phyloP scores from a whole-genome alignment of 495 filamentous ascomycete genomes.

The Chaetomium fimeti region DNA sequence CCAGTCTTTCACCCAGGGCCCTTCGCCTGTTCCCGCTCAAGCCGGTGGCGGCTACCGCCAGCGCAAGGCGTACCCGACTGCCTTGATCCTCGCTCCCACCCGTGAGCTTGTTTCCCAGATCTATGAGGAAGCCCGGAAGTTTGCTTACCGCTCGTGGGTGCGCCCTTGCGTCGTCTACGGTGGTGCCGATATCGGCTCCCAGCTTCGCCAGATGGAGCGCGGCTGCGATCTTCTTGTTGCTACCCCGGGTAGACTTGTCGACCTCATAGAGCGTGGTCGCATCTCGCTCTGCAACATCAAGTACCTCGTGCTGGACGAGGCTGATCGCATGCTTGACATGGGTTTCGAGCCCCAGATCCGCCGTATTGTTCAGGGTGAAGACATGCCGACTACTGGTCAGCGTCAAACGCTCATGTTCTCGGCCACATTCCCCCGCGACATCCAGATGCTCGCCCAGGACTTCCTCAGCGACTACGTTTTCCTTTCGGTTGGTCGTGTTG shows the following conservation, averaged over 20 bases:
- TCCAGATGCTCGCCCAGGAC: constrained; percentile 96
- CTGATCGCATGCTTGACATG: constrained; percentile 99
- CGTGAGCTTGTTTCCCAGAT: constrained; percentile 98
- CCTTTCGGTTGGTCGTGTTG: constrained; percentile 96
- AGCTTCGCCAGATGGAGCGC: constrained; percentile 95
- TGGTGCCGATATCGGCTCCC: constrained; percentile 95
- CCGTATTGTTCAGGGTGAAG: constrained; percentile 94
- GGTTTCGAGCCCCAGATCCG: constrained; percentile 99
- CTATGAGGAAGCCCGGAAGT: constrained; percentile 95
- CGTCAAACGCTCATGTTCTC: constrained; percentile 99
- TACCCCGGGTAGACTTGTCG: constrained; percentile 93
- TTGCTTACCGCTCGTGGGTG: constrained; percentile 98
- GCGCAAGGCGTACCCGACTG: constrained; percentile 94
- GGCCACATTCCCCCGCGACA: constrained; percentile 96
- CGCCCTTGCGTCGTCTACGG: constrained; percentile 98
- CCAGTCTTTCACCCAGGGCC: constrained; percentile 87
- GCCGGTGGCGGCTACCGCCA: constrained; percentile 74
- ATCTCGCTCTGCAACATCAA: constrained; percentile 97
- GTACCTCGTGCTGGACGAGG: constrained; percentile 98
- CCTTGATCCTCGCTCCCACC: constrained; percentile 91
- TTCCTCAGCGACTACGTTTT: constrained; percentile 99
- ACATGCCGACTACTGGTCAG: constrained; percentile 81
- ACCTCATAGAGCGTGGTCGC: constrained; percentile 96
- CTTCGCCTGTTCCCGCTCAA: constrained; percentile 61
- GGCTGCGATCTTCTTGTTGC: constrained; percentile 97